Conservation (phyloP, 2,329 filamentous ascomycete species). For the Aspergillus quadrilineatus region DNA sequence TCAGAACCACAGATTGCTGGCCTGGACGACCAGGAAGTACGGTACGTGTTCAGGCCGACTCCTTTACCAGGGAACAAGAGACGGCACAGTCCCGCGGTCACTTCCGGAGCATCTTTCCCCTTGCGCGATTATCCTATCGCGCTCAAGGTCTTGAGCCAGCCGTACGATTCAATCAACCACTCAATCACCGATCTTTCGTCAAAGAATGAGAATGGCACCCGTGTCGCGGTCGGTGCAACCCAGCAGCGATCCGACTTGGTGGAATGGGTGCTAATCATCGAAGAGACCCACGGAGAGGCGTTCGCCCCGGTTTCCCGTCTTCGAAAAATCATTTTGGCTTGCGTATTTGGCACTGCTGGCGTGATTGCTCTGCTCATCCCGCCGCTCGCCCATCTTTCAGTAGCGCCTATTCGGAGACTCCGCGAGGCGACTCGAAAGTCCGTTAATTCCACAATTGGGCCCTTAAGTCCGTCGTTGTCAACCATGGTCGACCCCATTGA, state of each 20-base stretch:
- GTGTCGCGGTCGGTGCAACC: conserved; percentile 79
- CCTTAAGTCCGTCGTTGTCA: not conserved
- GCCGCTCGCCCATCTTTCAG: conserved; percentile 77
- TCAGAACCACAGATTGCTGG: conserved; percentile 41
- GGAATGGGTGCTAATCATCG: conserved; percentile 80
- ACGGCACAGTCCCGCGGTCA: conserved; percentile 22
- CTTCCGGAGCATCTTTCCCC: conserved; percentile 54
- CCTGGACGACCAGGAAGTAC: conserved; percentile 40
- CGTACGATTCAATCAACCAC: conserved; percentile 58
- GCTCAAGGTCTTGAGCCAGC: conserved; percentile 57
- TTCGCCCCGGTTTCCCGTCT: conserved; percentile 72
- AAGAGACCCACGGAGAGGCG: conserved; percentile 72
- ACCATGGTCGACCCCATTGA: not conserved
- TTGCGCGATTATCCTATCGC: conserved; percentile 64
- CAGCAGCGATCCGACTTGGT: conserved; percentile 66
- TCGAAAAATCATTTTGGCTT: conserved; percentile 77
- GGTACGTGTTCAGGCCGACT: conserved; percentile 62
- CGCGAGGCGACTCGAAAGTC: conserved; percentile 74
- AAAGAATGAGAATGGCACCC: conserved; percentile 66
- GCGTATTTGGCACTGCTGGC: conserved; percentile 79
- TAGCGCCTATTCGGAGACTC: conserved; percentile 74
- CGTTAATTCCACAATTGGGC: conserved; percentile 53
- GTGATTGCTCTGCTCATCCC: conserved; percentile 69
- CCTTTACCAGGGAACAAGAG: conserved; percentile 38
- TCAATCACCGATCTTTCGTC: conserved; percentile 68